Percentiles rank a stretch among this genome's conserved stretches.
Evolutionary conservation across 345 rosid species (phyloP).

Genomic region (Combretum micranthum): DNA sequence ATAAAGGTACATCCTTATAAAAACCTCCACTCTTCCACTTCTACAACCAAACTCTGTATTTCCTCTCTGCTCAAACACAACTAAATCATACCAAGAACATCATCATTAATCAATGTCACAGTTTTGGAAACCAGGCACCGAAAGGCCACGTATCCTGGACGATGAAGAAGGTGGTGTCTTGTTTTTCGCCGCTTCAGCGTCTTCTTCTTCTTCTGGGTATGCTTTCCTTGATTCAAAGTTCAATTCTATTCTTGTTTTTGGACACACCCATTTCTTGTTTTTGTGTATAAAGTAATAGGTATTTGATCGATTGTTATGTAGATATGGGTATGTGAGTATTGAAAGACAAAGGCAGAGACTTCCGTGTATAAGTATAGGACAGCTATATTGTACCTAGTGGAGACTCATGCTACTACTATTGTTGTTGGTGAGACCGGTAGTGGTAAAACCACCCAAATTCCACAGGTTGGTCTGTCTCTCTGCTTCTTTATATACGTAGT

Average conservation of each 20-base stretch:
- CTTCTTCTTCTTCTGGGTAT: slow-evolving; percentile 76
- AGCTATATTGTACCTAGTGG: slow-evolving; percentile 75
- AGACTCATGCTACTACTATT: slow-evolving; percentile 84
- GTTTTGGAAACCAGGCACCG: slow-evolving; percentile 92
- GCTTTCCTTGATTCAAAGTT: background rate
- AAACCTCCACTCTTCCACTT: too few relatives aligned
- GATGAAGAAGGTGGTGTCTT: slow-evolving; percentile 95
- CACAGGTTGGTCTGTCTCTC: slow-evolving; percentile 50
- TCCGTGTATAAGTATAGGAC: slow-evolving; percentile 84
- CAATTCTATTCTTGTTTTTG: background rate
- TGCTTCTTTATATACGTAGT: background rate
- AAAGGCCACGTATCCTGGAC: slow-evolving; percentile 75
- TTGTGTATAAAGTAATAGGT: background rate
- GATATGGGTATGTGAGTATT: slow-evolving; percentile 60
- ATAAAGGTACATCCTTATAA: too few relatives aligned
- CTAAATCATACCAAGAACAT: background rate
- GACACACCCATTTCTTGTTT: background rate
- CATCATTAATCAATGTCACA: slow-evolving; percentile 37
- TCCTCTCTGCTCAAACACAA: background rate
- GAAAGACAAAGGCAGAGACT: slow-evolving; percentile 90
- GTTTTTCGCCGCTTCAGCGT: slow-evolving; percentile 37
- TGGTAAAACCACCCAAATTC: slow-evolving; percentile 96
- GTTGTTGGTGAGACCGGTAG: slow-evolving; percentile 98
- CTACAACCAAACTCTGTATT: background rate
- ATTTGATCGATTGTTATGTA: slow-evolving; percentile 7